Evolutionary conservation across 2,329 filamentous ascomycete species (phyloP).

Genomic region (Clarireedia homoeocarpa): DNA sequence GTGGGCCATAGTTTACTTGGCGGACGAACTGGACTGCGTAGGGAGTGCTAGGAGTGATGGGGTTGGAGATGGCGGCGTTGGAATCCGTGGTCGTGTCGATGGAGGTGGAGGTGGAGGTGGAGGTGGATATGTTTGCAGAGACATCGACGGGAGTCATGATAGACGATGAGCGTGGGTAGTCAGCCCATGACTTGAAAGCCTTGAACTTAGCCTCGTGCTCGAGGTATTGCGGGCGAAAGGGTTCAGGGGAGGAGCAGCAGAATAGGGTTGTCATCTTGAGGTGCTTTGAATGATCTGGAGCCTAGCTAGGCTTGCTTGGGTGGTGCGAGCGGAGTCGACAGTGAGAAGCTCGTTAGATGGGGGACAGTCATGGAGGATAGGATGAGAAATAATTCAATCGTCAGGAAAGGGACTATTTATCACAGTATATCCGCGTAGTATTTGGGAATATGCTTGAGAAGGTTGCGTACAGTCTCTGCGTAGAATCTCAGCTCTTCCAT

Average conservation of each 20-base stretch:
- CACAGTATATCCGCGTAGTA: no score
- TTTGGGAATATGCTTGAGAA: no score
- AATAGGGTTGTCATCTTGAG: not conserved
- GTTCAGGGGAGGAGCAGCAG: not conserved
- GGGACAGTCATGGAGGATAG: no score
- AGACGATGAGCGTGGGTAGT: not conserved
- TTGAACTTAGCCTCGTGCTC: not conserved
- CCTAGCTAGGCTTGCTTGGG: no score
- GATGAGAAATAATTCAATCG: no score
- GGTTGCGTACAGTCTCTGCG: no score
- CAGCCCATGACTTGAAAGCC: not conserved
- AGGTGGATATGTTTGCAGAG: not conserved
- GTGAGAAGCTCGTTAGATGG: not conserved
- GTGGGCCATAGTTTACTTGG: conserved; percentile 38
- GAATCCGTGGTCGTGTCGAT: not conserved
- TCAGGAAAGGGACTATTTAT: no score
- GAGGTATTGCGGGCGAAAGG: not conserved
- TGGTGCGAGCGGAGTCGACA: not conserved
- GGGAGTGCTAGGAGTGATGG: not conserved
- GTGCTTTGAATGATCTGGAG: not conserved
- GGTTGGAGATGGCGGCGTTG: not conserved
- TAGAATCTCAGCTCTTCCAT: no score
- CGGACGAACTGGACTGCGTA: conserved; percentile 35
- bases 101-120: not conserved
- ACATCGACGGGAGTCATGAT: not conserved